Evolutionary conservation across 805 yeast genomes (phyloP), one percentile per base, ranked within the genome.

Genomic region (Yarrowia osloensis): DNA sequence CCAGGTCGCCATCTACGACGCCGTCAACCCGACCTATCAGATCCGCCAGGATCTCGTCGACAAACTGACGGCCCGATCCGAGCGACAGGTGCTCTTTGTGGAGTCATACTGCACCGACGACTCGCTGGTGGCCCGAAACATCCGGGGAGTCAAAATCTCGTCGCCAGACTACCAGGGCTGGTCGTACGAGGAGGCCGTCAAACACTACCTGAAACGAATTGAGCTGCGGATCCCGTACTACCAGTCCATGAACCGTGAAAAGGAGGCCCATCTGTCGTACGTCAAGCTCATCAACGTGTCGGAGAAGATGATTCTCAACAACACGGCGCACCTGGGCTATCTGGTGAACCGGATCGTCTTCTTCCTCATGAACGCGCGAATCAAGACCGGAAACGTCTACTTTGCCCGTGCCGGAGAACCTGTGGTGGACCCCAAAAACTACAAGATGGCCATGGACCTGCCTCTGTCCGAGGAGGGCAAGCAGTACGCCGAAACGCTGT

Each of bases 1-100:
- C 12, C 99, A 95, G 78, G 91, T 95, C 35, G 99, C 97, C 5
- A 90, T 95, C 24, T 95, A 90, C 77, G 99, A 95, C 77, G 98
- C 98, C 0, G 89, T 95, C 62, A 95, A 95, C 75, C 97, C 95
- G 6, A 79, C 88, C 57, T 85, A 88, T 22, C 81, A 82, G 62
- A 89, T 88, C 71, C 82, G 99, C 71, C 72, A 81, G 8, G 84
- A 82, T 33, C 77, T 94, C 42, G 84, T 83, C 29, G 81, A 81
- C 37, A 77, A 77, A 68, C 86, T 94, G 72, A 78, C 80, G 8
- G n/a, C 42, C 6, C 78, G 80, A 50, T 80, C 83, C 68, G 85
- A 86, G 70, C 87, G 93, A 68, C 93, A 89, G 76, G 88, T 89
- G 29, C 77, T 95, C 66, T 95, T 93, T 76, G 91, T 95, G 68